phyloP scores from a whole-genome alignment of 1,284 basidiomycete species.

The Sporisorium iseilematis-ciliati region DNA sequence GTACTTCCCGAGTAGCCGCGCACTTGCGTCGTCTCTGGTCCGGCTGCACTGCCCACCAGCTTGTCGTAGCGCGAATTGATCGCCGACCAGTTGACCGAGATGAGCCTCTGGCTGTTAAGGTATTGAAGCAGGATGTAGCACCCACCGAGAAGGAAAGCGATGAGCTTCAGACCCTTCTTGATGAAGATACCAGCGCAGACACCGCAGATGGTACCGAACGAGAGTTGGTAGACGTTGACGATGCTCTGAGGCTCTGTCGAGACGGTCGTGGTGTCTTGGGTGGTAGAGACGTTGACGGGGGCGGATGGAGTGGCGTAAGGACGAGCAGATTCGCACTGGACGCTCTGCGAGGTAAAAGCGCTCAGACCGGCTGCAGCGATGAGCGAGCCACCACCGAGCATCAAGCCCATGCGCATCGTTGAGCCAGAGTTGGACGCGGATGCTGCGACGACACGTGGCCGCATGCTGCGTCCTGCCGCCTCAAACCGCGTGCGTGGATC shows the following conservation, averaged over 20 bases:
- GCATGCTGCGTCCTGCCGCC: neutral
- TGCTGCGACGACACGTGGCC: slow-evolving; percentile 19
- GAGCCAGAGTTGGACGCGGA: slow-evolving; percentile 20
- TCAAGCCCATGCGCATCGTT: slow-evolving; percentile 23
- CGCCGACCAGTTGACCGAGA: slow-evolving; percentile 84
- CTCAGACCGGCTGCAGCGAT: slow-evolving; percentile 28
- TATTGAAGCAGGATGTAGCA: slow-evolving; percentile 66
- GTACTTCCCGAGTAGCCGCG: slow-evolving; percentile 72
- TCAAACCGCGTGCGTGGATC: slow-evolving; percentile 27
- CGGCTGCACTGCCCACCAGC: slow-evolving; percentile 78
- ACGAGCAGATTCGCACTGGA: slow-evolving; percentile 36
- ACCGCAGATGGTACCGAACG: slow-evolving; percentile 85
- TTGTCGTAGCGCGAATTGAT: slow-evolving; percentile 77
- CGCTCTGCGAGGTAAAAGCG: slow-evolving; percentile 15
- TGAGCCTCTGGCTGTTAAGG: slow-evolving; percentile 70
- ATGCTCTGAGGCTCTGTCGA: slow-evolving; percentile 74
- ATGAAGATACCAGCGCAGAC: slow-evolving; percentile 91
- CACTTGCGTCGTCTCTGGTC: slow-evolving; percentile 71
- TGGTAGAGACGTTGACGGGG: slow-evolving; percentile 13
- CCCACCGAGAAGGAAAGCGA: slow-evolving; percentile 84
- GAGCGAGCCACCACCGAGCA: slow-evolving; percentile 38
- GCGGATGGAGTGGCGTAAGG: slow-evolving; percentile 31
- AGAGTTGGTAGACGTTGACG: slow-evolving; percentile 83
- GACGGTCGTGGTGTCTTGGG: slow-evolving; percentile 20
- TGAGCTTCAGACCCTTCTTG: slow-evolving; percentile 87